These are phyloP conservation scores for Didymella pinodella DNA, from an alignment of 2,329 filamentous ascomycete species.

Conservation along the genomic window DNA sequence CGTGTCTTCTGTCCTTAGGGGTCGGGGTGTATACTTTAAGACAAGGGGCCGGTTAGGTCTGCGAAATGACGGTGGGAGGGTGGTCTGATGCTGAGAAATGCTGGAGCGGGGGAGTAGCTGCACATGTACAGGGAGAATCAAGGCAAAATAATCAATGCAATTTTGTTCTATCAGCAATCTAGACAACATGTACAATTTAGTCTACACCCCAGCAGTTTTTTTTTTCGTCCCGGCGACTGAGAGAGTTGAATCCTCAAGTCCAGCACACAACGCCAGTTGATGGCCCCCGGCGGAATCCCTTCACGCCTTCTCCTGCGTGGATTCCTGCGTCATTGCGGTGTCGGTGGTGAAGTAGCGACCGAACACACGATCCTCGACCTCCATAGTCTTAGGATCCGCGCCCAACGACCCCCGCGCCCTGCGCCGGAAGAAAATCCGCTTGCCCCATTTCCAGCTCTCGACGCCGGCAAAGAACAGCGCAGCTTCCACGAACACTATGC, in stretches of 20 bases:
- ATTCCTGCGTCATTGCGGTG: conserved; percentile 2
- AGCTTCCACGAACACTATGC: conserved; percentile 68
- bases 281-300: not conserved
- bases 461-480: conserved; percentile 69
- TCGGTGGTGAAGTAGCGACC: conserved; percentile 17
- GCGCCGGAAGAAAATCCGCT: conserved; percentile 58
- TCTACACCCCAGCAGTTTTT: not conserved
- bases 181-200: not conserved
- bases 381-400: conserved; percentile 7
- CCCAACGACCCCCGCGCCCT: conserved; percentile 11
- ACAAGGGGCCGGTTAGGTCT: too few species aligned
- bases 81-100: too few species aligned
- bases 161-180: too few species aligned
- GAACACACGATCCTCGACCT: conserved; percentile 18
- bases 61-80: too few species aligned
- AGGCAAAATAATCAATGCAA: too few species aligned
- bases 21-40: too few species aligned
- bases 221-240: not conserved
- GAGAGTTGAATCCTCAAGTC: conserved; percentile 18
- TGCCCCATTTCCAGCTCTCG: conserved; percentile 73
- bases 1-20: too few species aligned
- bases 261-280: not conserved
- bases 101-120: too few species aligned
- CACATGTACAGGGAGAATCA: too few species aligned
- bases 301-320: conserved; percentile 12